These are phyloP conservation scores for Mycena galericulata DNA, from an alignment of 768 basidiomycete genomes.

Conservation along the genomic window DNA sequence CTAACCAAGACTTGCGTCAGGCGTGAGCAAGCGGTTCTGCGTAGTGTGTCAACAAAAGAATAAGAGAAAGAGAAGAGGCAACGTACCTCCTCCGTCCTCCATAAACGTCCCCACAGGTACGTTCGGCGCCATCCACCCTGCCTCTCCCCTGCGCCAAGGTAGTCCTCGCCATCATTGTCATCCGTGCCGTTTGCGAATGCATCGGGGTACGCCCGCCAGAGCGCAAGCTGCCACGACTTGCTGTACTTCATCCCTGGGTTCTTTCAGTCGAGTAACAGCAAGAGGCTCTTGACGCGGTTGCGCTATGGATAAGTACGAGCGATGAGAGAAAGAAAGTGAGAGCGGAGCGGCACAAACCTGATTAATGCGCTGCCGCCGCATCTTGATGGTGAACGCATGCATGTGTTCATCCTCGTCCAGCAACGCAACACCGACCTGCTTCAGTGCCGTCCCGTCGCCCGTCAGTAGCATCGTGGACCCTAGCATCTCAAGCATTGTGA, in stretches of 20 bases:
- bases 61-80: neutral
- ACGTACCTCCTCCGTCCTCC: conserved; percentile 83
- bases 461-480: no score
- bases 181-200: conserved; percentile 78
- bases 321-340: neutral
- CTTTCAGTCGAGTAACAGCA: conserved; percentile 97
- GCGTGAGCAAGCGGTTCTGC: no score
- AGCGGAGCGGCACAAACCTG: conserved; percentile 48
- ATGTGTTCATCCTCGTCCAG: no score
- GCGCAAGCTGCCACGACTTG: conserved; percentile 92
- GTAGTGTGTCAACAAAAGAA: neutral
- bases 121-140: conserved; percentile 75
- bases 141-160: conserved; percentile 68
- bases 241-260: conserved; percentile 96
- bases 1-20: no score
- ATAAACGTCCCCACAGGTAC: conserved; percentile 92
- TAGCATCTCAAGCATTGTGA: no score
- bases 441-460: no score
- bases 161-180: conserved; percentile 53
- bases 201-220: conserved; percentile 95
- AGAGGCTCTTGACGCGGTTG: conserved; percentile 95
- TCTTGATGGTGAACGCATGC: conserved; percentile 82
- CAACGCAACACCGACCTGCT: no score
- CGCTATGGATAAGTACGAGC: conserved; percentile 58
- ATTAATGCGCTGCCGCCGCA: conserved; percentile 97